Evolutionary conservation across 2,329 filamentous ascomycete species (phyloP), one percentile per base, ranked within the genome.

Genomic region (Cryphonectria naterciae): DNA sequence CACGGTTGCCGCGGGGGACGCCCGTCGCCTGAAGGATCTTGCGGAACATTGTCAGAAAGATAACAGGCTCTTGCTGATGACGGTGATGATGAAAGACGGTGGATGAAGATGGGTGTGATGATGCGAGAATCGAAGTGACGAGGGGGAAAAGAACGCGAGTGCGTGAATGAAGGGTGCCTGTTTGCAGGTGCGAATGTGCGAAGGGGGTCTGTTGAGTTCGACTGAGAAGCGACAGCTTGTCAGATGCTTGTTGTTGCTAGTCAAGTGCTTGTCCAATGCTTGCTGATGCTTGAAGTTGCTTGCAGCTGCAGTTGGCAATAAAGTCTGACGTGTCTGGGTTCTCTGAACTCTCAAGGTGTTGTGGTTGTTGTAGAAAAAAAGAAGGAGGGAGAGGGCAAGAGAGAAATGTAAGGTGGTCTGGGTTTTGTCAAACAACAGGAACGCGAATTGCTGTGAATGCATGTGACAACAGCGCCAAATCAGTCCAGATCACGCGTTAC

Each of bases 21-120:
- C 63, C 63, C 41, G 63, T 65, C 7, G 63, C 43, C 41, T 52
- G 13, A 25, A 65, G 52, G 5, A 41, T 25, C 54, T 60, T 54
- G n/a, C 54, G 65, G 25, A 43, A 32, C 65, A 67, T 67, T 56
- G 54, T 67, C 37, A 67, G 65, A 58, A n/a, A 58, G 13, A 10
- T 22, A 25, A 43, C 15, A 25, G 41, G 54, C 43, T 67, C 46
- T 37, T 54, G 67, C 43, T 49, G 46, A 25, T 63, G 52, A 63
- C 25, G 49, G 13, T 56, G 49, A 28, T 25, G 46, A 49, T 2
- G 19, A 49, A n/a, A 49, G 43, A 25, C 46, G 46, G 46, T 22
- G 46, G 19, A n/a, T 22, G 46, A 17, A n/a, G 46, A 22, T 43
- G 15, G 13, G 41, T 43, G 41, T 13, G 41, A 43, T 43, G 43